Base-by-base conservation (phyloP, 371 early-diverging fungal species). In the Vavraia culicis region DNA sequence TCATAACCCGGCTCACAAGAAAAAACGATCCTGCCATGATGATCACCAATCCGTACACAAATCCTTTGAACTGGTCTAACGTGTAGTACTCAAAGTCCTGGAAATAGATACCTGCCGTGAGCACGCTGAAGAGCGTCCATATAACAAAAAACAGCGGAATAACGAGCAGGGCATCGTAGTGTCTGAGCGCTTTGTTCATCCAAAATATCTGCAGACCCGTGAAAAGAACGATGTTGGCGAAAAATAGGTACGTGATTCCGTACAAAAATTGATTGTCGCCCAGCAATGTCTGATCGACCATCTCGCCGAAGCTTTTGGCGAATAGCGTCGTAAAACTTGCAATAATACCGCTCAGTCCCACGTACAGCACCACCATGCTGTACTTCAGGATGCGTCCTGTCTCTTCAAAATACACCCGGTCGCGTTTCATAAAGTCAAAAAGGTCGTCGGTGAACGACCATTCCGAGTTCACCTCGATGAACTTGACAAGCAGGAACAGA, bases 91-190 rank as follows among this genome's bases (percentile, higher is more conserved):
- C 63, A 65, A 83, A 83, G 58, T 83, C 82, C 52, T 74, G 71
- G 65, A 79, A 83, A 62, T 82, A 83, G 42, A 83, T 73, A 4
- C 83, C 83, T 11, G 82, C 85, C 13, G 78, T 80, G 7, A 77
- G 56, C 22, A 81, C 75, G 48, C 74, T 75, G 44, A 76, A 56
- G 38, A 78, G 52, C 8, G 75, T 81, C 82, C 82, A 82, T 31
- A 79, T 74, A 18, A 79, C 76, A 56, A 79, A 82, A 61, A 80
- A 84, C 21, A 81, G 75, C 0, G 85, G 85, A 22, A 84, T 76
- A 43, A 80, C 82, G 3, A 83, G 67, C 46, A 84, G 54, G 0
- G 83, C 83, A 58, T 84, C 85, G 62, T 81, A 84, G 38, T 79
- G 71, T 46, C 74, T 72, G 15, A 84, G 63, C 0, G 82, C 85